phyloP scores from a whole-genome alignment of 176 grass and related monocot genomes.

The Oryza nivara region DNA sequence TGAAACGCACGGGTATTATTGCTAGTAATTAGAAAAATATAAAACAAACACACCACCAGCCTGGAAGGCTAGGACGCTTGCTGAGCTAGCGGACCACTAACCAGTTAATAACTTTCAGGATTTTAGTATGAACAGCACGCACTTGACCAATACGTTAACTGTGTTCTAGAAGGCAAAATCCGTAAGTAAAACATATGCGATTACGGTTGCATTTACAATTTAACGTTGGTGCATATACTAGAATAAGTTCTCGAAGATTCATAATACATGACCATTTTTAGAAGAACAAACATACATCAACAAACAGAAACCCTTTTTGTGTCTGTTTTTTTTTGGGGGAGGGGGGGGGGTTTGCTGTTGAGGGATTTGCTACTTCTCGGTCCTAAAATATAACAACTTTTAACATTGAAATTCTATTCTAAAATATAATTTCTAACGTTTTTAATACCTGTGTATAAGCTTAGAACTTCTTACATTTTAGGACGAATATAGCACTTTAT shows the following conservation, averaged over 20 bases:
- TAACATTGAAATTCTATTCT: too few relatives aligned
- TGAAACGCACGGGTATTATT: too few relatives aligned
- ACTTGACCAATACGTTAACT: conserved; percentile 23
- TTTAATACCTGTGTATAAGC: too few relatives aligned
- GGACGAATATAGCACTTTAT: too few relatives aligned
- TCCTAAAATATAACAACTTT: too few relatives aligned
- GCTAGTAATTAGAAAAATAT: too few relatives aligned
- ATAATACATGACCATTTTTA: conserved; percentile 16
- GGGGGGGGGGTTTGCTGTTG: too few relatives aligned
- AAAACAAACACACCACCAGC: too few relatives aligned
- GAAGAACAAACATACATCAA: not conserved
- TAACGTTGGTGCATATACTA: conserved; percentile 18
- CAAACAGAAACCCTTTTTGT: not conserved
- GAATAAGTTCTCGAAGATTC: not conserved
- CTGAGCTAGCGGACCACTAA: not conserved
- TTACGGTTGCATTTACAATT: not conserved
- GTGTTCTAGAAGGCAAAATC: conserved; percentile 21
- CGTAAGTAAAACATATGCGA: not conserved
- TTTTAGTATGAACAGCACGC: conserved; percentile 28
- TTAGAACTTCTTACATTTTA: too few relatives aligned
- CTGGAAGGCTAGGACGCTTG: not conserved
- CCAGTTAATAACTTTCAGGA: not conserved
- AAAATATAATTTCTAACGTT: too few relatives aligned
- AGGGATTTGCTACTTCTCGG: too few relatives aligned
- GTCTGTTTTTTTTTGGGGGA: too few relatives aligned